These are phyloP conservation scores for Monilinia fructigena DNA, from an alignment of 2,329 filamentous ascomycete species.

Conservation along the genomic window DNA sequence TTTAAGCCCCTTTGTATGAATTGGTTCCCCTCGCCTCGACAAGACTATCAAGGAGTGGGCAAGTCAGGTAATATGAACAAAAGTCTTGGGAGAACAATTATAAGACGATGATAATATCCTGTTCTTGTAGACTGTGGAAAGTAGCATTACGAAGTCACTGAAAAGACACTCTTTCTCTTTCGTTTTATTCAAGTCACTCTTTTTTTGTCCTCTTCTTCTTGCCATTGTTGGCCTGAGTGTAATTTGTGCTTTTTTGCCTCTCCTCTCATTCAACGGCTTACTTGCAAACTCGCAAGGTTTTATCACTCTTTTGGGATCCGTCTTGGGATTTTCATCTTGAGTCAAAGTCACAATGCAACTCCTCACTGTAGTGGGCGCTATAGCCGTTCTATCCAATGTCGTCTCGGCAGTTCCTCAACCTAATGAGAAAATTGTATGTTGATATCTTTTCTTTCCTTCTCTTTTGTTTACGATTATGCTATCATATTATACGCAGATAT, in stretches of 20 bases:
- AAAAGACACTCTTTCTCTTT: not conserved
- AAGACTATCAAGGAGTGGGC: not conserved
- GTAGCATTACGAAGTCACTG: not conserved
- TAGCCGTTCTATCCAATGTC: constrained; percentile 24
- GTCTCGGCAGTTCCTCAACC: constrained; percentile 20
- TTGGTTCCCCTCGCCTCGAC: constrained; percentile 14
- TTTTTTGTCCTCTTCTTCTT: not conserved
- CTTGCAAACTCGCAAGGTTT: not conserved
- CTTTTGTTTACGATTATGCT: not conserved
- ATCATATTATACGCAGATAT: not conserved
- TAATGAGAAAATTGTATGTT: not conserved
- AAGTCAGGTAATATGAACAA: not conserved
- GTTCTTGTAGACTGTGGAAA: not conserved
- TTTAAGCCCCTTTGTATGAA: not conserved
- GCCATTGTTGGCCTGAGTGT: not conserved
- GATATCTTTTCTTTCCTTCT: not conserved
- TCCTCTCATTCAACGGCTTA: no score
- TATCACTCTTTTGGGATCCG: not conserved
- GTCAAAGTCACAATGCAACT: constrained; percentile 27
- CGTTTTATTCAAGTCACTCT: not conserved
- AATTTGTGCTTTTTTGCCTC: not conserved
- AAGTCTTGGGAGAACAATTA: not conserved
- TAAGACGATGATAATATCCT: constrained; percentile 14
- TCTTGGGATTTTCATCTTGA: not conserved
- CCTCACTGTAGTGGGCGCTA: constrained; percentile 22